A percentile compares a stretch with the other conserved stretches of the same genome.
These are phyloP conservation scores for Botryotinia narcissicola DNA, from an alignment of 2,329 filamentous ascomycete species.

Conservation along the genomic window DNA sequence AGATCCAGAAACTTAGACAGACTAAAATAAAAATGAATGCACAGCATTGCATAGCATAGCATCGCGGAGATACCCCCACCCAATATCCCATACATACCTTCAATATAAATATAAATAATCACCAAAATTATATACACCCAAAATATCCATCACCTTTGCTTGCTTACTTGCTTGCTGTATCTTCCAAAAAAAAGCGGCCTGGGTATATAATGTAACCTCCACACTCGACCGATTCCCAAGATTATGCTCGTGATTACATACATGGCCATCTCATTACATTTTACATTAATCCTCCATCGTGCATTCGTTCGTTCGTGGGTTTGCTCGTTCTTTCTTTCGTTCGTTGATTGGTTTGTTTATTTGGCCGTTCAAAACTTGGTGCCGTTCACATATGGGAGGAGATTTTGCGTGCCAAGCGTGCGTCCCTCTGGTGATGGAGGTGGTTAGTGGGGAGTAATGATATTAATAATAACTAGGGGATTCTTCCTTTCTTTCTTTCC, in stretches of 20 bases:
- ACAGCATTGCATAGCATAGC: not conserved
- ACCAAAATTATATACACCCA: not conserved
- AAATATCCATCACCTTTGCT: not conserved
- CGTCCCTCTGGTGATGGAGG: not conserved
- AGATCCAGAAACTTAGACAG: not conserved
- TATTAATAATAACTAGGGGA: accelerated
- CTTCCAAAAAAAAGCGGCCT: not conserved
- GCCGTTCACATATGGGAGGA: slow-evolving; percentile 5
- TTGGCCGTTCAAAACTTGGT: slow-evolving; percentile 1
- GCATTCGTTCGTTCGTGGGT: not conserved
- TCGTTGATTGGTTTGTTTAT: not conserved
- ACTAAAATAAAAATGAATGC: not conserved
- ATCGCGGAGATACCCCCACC: not conserved
- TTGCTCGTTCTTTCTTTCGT: not conserved
- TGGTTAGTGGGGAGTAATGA: not conserved
- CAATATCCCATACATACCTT: not conserved
- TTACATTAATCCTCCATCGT: not conserved
- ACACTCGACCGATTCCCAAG: not conserved
- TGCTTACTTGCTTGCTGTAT: not conserved
- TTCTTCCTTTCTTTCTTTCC: not conserved
- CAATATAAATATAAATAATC: not conserved
- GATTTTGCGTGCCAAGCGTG: slow-evolving; percentile 9
- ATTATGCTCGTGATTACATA: not conserved
- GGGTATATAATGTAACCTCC: not conserved
- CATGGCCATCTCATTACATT: not conserved